Percentiles rank a stretch among this genome's conserved stretches.
Evolutionary conservation across 441 rosid species (phyloP).

Genomic region (Erodium texanum): DNA sequence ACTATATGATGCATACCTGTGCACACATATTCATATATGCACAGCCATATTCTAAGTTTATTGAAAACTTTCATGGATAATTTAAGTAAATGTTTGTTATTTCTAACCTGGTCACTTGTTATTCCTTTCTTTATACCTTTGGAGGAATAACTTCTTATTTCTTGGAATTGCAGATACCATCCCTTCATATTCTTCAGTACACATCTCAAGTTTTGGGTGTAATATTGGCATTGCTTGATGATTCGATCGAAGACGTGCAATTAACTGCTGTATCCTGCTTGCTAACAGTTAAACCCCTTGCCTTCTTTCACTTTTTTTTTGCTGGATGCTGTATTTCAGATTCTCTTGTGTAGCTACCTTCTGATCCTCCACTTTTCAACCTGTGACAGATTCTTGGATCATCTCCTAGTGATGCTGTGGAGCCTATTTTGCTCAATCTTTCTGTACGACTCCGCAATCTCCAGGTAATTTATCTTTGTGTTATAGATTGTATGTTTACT

Average conservation of each 20-base stretch:
- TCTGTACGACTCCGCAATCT: conserved; percentile 86
- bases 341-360: conserved; percentile 18
- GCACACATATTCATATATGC: not conserved
- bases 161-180: conserved; percentile 61
- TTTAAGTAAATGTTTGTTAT: not conserved
- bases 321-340: conserved; percentile 1
- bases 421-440: conserved; percentile 76
- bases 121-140: not conserved
- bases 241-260: conserved; percentile 84
- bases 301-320: conserved; percentile 13
- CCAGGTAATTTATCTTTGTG: conserved; percentile 39
- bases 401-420: conserved; percentile 77
- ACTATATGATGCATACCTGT: not conserved
- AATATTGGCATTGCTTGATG: conserved; percentile 87
- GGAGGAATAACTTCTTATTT: conserved; percentile 2
- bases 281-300: conserved; percentile 41
- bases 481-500: conserved; percentile 8
- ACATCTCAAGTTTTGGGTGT: conserved; percentile 81
- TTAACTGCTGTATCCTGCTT: conserved; percentile 92
- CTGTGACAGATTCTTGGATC: conserved; percentile 61
- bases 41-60: not conserved
- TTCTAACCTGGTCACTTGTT: not conserved
- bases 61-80: not conserved
- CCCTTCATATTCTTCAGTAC: conserved; percentile 65
- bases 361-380: conserved; percentile 4